Evolutionary conservation across 2,329 filamentous ascomycete species (phyloP), one percentile per base, ranked within the genome.

Genomic region (Tolypocladium inflatum): DNA sequence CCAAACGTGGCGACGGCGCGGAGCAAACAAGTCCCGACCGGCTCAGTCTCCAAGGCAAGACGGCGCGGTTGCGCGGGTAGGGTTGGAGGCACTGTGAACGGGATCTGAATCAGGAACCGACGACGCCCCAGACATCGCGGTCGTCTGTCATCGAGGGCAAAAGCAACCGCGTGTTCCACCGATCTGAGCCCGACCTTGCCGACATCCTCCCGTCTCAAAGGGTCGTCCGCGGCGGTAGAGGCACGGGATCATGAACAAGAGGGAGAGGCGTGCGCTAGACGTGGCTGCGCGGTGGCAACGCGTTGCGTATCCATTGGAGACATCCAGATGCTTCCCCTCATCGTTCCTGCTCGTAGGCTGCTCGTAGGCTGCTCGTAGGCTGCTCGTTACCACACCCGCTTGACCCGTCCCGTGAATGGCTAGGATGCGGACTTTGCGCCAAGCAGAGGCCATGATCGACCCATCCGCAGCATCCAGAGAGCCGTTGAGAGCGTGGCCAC

Each of bases 241-340:
- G 38, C 38, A 55, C 53, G 38, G 38, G 53, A 55, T 42, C 53
- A 56, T 11, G 53, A 33, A 41, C 42, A 43, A 45, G 55, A 50
- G 43, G 45, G 26, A 52, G 55, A 39, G 38, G 55, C 50, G 39
- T 52, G 23, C 43, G 42, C 54, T 53, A 42, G 13, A 10, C 9
- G 54, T 60, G 59, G 59, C 59, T 57, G 59, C 57, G 30, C 21
- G 48, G 59, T 60, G 59, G 59, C 59, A 56, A 59, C 51, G 41
- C 35, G 30, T 42, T 51, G 37, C 26, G 54, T 35, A 33, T 6
- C 15, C 23, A 48, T 50, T 50, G 45, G 26, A 48, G 26, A 51
- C 48, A n/a, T 19, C 45, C 5, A 17, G 23, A 33, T 5, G 45
- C 15, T 50, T n/a, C 45, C 45, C 26, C 45, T 50, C 45, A 17